phyloP scores from a whole-genome alignment of 495 filamentous ascomycete genomes.

The Aspergillus hancockii region DNA sequence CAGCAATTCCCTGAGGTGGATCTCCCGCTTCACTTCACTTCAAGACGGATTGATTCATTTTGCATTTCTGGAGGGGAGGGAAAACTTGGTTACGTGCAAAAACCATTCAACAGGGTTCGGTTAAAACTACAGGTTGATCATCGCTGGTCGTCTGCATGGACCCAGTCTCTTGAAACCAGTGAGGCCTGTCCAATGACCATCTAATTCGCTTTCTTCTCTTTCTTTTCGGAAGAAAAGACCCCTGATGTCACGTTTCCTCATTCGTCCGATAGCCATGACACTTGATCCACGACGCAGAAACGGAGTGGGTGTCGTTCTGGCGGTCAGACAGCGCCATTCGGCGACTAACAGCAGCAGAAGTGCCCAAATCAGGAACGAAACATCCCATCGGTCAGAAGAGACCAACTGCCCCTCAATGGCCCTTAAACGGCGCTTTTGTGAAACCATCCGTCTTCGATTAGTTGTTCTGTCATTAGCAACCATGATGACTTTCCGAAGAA shows the following conservation, averaged over 20 bases:
- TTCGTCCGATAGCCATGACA: background rate
- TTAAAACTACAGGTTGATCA: background rate
- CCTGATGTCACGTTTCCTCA: slow-evolving; percentile 6
- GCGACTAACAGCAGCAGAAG: slow-evolving; percentile 31
- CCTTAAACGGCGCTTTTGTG: slow-evolving; percentile 8
- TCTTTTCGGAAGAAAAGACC: slow-evolving; percentile 8
- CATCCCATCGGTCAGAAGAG: slow-evolving; percentile 18
- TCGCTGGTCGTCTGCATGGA: background rate
- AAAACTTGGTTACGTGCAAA: background rate
- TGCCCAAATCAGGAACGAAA: slow-evolving; percentile 31
- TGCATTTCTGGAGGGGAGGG: slow-evolving; percentile 1
- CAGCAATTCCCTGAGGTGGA: slow-evolving; percentile 20
- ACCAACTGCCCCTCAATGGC: slow-evolving; percentile 20
- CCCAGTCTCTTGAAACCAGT: slow-evolving; percentile 1
- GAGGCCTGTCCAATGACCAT: background rate
- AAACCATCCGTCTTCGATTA: slow-evolving; percentile 12
- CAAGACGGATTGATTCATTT: background rate
- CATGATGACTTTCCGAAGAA: slow-evolving; percentile 2
- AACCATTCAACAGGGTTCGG: background rate
- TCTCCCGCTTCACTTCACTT: slow-evolving; percentile 19
- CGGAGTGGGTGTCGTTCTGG: slow-evolving; percentile 21
- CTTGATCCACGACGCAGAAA: slow-evolving; percentile 17
- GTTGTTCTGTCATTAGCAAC: slow-evolving; percentile 18
- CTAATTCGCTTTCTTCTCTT: background rate
- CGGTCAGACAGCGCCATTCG: slow-evolving; percentile 29